phyloP scores from a whole-genome alignment of 371 early-diverging fungal genomes.

The Chytridium lagenaria region DNA sequence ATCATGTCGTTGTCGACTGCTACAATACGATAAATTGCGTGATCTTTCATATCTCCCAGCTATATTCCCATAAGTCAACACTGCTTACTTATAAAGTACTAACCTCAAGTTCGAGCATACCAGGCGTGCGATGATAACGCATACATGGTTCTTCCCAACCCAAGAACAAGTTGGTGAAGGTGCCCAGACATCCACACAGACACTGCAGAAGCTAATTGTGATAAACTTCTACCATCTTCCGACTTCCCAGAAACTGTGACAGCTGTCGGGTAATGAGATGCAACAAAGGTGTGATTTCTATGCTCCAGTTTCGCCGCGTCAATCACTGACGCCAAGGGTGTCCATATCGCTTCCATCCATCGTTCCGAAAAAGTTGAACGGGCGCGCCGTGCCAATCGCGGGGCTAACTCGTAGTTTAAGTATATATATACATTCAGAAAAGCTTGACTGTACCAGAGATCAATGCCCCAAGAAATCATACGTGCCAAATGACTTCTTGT shows the following conservation, averaged over 20 bases:
- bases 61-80: conserved; percentile 37
- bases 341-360: conserved; percentile 79
- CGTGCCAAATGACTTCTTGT: conserved; percentile 66
- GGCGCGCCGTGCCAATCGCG: conserved; percentile 76
- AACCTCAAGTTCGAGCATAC: conserved; percentile 35
- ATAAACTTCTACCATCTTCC: conserved; percentile 64
- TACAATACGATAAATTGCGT: conserved; percentile 80
- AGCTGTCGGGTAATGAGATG: conserved; percentile 84
- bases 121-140: conserved; percentile 29
- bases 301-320: conserved; percentile 25
- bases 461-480: conserved; percentile 86
- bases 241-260: conserved; percentile 77
- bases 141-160: conserved; percentile 50
- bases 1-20: conserved; percentile 88
- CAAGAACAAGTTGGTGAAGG: conserved; percentile 76
- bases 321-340: conserved; percentile 61
- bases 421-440: background rate
- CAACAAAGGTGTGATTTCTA: conserved; percentile 73
- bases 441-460: conserved; percentile 82
- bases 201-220: conserved; percentile 64
- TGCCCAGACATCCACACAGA: conserved; percentile 84
- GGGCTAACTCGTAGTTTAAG: conserved; percentile 55
- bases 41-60: conserved; percentile 85
- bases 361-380: conserved; percentile 91
- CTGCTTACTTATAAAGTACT: background rate